Conservation (phyloP, 768 basidiomycete species). For the Lanmaoa rubissima region DNA sequence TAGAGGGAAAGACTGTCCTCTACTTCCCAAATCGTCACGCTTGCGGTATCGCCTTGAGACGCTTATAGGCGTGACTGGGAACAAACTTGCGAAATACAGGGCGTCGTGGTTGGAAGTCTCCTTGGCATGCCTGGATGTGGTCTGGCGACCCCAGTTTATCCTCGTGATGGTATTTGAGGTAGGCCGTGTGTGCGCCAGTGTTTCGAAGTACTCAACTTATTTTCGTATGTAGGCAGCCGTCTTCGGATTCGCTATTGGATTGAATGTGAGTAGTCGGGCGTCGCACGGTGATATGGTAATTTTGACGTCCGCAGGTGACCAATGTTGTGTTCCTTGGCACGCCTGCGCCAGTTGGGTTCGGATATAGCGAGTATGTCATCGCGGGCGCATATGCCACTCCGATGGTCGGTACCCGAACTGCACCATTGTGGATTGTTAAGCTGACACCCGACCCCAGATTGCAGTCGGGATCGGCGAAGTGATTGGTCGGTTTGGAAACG, state of each 20-base stretch:
- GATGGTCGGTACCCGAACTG: constrained; percentile 32
- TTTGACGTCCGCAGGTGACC: constrained; percentile 40
- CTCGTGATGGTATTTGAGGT: constrained; percentile 41
- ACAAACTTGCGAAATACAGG: constrained; percentile 44
- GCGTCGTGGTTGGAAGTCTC: constrained; percentile 38
- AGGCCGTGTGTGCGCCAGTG: neutral
- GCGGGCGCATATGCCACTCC: constrained; percentile 46
- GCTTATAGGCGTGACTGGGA: constrained; percentile 48
- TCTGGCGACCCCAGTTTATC: constrained; percentile 51
- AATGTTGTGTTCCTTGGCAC: constrained; percentile 53
- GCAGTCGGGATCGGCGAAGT: constrained; percentile 52
- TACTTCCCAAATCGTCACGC: constrained; percentile 25
- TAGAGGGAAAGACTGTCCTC: constrained; percentile 38
- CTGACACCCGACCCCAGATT: constrained; percentile 30
- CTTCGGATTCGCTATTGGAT: constrained; percentile 51
- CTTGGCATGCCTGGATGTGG: constrained; percentile 35
- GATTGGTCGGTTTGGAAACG: constrained; percentile 50
- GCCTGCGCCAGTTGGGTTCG: constrained; percentile 47
- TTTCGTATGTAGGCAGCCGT: constrained; percentile 33
- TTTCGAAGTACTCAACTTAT: neutral
- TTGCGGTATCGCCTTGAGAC: constrained; percentile 44
- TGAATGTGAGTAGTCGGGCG: constrained; percentile 33
- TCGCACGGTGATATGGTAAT: neutral
- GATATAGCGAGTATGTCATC: constrained; percentile 39
- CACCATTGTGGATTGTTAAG: neutral